Evolutionary conservation across 257 asterid genomes (phyloP).

Genomic region (Fraxinus cuspidata): DNA sequence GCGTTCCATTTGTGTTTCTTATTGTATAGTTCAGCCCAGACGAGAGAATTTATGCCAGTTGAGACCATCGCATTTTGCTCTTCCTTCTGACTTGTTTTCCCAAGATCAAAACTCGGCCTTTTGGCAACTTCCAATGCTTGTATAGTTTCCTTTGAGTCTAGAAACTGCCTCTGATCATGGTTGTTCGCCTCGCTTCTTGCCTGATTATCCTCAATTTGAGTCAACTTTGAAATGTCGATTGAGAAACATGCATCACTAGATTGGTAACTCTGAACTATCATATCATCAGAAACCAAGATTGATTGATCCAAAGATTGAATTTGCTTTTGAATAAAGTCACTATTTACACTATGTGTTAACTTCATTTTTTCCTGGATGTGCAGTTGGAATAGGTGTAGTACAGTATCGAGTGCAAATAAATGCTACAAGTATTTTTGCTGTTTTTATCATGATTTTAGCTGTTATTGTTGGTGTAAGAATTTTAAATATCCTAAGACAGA

Average conservation of each 20-base stretch:
- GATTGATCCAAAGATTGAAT: conserved; percentile 26
- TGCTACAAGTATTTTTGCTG: background rate
- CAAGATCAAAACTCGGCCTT: conserved; percentile 12
- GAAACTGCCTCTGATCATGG: conserved; percentile 13
- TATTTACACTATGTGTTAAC: background rate
- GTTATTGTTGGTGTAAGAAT: background rate
- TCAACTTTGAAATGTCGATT: conserved; percentile 48
- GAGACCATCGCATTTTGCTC: conserved; percentile 23
- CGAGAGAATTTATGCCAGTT: conserved; percentile 35
- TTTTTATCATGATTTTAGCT: background rate
- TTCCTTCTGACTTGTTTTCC: conserved; percentile 18
- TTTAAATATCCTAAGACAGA: background rate
- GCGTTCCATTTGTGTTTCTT: conserved; percentile 14
- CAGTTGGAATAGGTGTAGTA: background rate
- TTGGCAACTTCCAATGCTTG: conserved; percentile 7
- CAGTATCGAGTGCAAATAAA: conserved; percentile 22
- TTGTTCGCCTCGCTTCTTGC: background rate
- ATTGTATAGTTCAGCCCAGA: conserved; percentile 39
- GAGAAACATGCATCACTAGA: conserved; percentile 63
- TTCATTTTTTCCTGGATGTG: conserved; percentile 32
- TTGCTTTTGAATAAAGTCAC: conserved; percentile 4
- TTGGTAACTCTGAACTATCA: conserved; percentile 38
- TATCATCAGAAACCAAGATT: conserved; percentile 28
- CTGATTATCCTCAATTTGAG: conserved; percentile 13
- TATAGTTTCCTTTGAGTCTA: conserved; percentile 12